Conservation (phyloP, 78 protist species). For the Chrysochromulina tobinii region DNA sequence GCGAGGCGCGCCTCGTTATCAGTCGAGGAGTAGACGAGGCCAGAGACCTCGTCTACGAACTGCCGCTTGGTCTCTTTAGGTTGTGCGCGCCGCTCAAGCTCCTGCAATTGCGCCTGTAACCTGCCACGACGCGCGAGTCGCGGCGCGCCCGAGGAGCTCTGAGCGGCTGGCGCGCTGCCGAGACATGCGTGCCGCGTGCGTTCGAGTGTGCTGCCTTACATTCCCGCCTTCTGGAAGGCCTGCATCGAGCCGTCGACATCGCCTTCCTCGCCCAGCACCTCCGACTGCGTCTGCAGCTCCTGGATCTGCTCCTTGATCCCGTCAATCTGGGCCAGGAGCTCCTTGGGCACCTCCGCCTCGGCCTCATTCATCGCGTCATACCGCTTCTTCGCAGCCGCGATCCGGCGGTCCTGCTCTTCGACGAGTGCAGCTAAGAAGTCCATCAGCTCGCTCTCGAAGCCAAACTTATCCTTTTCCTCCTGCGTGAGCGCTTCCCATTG, state of each 20-base stretch:
- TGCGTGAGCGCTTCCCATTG: slow-evolving; percentile 1
- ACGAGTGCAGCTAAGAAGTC: background rate
- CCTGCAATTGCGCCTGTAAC: background rate
- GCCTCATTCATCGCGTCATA: background rate
- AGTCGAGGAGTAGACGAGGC: background rate
- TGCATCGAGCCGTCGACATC: background rate
- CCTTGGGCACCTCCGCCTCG: background rate
- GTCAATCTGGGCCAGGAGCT: background rate
- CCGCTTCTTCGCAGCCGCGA: background rate
- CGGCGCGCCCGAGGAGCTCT: too few relatives aligned
- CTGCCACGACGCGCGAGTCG: too few relatives aligned
- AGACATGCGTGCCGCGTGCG: too few relatives aligned
- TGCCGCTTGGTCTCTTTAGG: background rate
- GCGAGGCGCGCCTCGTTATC: slow-evolving; percentile 8
- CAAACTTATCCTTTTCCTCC: slow-evolving; percentile 11
- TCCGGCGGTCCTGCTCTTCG: slow-evolving; percentile 20
- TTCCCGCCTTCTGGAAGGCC: background rate
- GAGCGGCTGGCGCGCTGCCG: too few relatives aligned
- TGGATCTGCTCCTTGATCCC: background rate
- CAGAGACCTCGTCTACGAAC: background rate
- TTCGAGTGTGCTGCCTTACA: background rate
- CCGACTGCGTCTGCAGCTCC: slow-evolving; percentile 27
- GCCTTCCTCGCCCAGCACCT: slow-evolving; percentile 21
- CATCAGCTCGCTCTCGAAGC: slow-evolving; percentile 1
- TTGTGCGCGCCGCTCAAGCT: background rate